Evolutionary conservation across 805 yeast genomes (phyloP).

Genomic region (Suhomyces emberorum): DNA sequence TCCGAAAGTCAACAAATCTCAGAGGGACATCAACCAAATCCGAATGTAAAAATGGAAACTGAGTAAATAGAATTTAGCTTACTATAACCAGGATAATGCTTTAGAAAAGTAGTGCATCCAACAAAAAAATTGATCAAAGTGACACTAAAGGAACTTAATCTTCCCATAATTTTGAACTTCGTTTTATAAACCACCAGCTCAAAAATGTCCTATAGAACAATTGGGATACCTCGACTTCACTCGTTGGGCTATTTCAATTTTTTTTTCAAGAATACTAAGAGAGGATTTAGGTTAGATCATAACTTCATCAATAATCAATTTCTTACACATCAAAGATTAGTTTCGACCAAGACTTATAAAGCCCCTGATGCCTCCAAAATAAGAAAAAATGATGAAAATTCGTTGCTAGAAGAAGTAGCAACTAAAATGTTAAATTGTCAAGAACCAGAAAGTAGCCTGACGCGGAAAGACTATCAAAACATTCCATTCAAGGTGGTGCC

Average conservation of each 20-base stretch:
- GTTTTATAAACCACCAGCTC: background rate
- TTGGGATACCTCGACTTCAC: conserved; percentile 14
- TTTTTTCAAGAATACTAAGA: conserved; percentile 36
- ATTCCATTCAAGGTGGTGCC: conserved; percentile 60
- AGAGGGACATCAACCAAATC: no score
- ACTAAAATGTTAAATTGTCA: conserved; percentile 45
- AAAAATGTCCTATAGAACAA: conserved; percentile 17
- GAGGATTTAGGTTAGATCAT: conserved; percentile 25
- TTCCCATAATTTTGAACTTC: no score
- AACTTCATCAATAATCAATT: conserved; percentile 34
- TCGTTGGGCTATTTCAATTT: conserved; percentile 26
- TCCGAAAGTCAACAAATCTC: no score
- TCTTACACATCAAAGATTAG: no score
- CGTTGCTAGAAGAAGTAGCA: conserved; percentile 38
- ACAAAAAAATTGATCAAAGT: background rate
- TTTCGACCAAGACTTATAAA: no score
- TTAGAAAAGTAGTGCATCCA: no score
- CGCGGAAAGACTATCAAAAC: conserved; percentile 20
- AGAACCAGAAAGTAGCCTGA: conserved; percentile 27
- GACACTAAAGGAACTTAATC: no score
- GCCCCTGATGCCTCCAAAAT: no score
- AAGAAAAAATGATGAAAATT: conserved; percentile 3
- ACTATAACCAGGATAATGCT: no score
- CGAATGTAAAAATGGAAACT: no score
- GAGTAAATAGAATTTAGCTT: no score